Evolutionary conservation across 441 rosid genomes (phyloP), one percentile per base, ranked within the genome.

Genomic region (Erodium chrysanthum): DNA sequence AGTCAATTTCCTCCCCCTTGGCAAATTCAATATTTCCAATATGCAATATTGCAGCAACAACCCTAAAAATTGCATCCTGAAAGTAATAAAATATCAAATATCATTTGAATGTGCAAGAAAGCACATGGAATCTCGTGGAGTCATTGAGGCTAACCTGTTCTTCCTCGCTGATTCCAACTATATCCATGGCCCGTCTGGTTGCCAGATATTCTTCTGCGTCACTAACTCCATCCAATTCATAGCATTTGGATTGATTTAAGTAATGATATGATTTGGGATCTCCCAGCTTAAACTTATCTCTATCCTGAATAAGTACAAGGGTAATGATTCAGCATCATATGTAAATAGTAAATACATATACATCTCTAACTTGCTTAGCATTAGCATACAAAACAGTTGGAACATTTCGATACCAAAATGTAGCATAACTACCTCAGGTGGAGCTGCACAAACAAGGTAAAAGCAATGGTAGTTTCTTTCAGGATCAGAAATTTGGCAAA

Each of bases 391-490:
- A 62, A 73, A 37, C 66, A 56, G 58, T 37, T 37, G 42, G 10
- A 37, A 37, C 42, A 37, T 37, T 37, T 37, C 12, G 12, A 37
- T 37, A 0, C 42, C 42, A 37, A 29, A 62, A 63, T 52, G 46
- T 67, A 46, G 75, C 69, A 77, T 69, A 74, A 81, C 69, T 82
- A 95, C 99, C 98, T 95, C 99, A 27, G 81, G 89, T 22, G 98
- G 98, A 61, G 98, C 97, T 37, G 98, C 88, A 85, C 99, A 95
- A 14, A 95, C 90, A 69, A 92, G 90, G 83, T 95, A 95, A 83
- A 95, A 95, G 73, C 98, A 92, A 66, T 95, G 99, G 70, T 95
- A 95, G 76, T 92, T 95, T 84, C 99, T 90, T 82, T 96, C 99
- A 73, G 99, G 99, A 74, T 86, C 84, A 66, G 97, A 90, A 80